phyloP scores from a whole-genome alignment of 306 rosid genomes.

The Lupinus albus region DNA sequence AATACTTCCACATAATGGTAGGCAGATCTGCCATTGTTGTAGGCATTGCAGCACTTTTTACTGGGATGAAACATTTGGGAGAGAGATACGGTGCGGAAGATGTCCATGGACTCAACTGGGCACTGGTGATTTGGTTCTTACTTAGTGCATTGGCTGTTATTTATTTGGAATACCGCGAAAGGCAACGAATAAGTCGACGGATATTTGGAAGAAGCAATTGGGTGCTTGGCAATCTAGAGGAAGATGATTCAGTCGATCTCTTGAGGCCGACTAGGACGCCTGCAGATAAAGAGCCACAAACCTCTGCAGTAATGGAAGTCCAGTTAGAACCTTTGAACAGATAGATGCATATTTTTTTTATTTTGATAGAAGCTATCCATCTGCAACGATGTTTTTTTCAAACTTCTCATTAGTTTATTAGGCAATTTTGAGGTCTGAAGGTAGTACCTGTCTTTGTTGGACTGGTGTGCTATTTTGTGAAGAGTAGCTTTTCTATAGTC shows the following conservation, averaged over 20 bases:
- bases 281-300: slow-evolving; percentile 53
- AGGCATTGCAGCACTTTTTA: slow-evolving; percentile 78
- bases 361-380: slow-evolving; percentile 33
- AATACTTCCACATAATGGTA: slow-evolving; percentile 64
- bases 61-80: slow-evolving; percentile 90
- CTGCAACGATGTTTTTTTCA: slow-evolving; percentile 38
- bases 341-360: slow-evolving; percentile 45
- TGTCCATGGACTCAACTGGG: slow-evolving; percentile 71
- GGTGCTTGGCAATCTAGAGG: slow-evolving; percentile 81
- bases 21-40: slow-evolving; percentile 73
- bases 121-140: slow-evolving; percentile 73
- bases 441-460: slow-evolving; percentile 40
- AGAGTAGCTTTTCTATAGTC: slow-evolving; percentile 41
- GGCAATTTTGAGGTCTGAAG: slow-evolving; percentile 42
- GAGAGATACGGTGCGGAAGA: slow-evolving; percentile 70
- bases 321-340: slow-evolving; percentile 84
- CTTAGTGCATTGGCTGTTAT: slow-evolving; percentile 51
- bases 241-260: slow-evolving; percentile 83
- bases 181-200: slow-evolving; percentile 47
- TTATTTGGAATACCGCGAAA: slow-evolving; percentile 68
- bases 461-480: slow-evolving; percentile 42
- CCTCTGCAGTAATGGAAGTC: slow-evolving; percentile 75
- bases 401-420: slow-evolving; percentile 36
- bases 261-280: slow-evolving; percentile 52
- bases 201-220: slow-evolving; percentile 70